A percentile compares a stretch with the other conserved stretches of the same genome.
These are phyloP conservation scores for Dissophora ornata DNA, from an alignment of 192 early-diverging fungal genomes.

Conservation along the genomic window DNA sequence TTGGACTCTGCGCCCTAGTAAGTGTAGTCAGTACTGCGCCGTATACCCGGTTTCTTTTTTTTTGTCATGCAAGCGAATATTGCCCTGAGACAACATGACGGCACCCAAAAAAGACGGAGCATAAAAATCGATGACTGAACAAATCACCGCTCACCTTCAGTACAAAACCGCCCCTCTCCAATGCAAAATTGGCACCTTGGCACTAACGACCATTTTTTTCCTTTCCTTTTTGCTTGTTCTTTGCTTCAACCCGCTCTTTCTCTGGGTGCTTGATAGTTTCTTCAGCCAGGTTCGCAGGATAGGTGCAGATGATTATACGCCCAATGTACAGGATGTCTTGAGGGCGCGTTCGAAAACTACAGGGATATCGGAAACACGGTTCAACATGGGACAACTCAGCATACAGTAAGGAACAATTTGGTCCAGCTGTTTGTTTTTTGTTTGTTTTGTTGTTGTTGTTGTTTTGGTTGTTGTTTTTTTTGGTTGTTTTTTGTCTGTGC, in stretches of 20 bases:
- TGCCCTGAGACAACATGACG: background rate
- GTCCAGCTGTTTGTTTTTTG: no score
- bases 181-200: no score
- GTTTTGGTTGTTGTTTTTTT: no score
- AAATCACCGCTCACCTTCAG: no score
- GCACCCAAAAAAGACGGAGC: background rate
- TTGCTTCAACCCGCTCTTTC: no score
- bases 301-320: slow-evolving; percentile 83
- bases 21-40: slow-evolving; percentile 18
- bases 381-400: slow-evolving; percentile 89
- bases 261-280: slow-evolving; percentile 67
- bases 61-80: no score
- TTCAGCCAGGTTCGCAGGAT: slow-evolving; percentile 91
- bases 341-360: slow-evolving; percentile 97
- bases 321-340: slow-evolving; percentile 93
- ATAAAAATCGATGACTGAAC: no score
- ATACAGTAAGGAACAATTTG: slow-evolving; percentile 85
- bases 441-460: slow-evolving; percentile 4
- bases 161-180: no score
- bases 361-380: slow-evolving; percentile 96
- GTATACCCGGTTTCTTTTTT: no score
- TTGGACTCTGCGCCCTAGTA: slow-evolving; percentile 95
- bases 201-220: no score
- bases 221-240: no score
- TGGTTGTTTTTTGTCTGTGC: no score